Percentiles rank a stretch among this genome's conserved stretches.
Evolutionary conservation across 768 basidiomycete genomes (phyloP).

Genomic region (Hygrophorus russula): DNA sequence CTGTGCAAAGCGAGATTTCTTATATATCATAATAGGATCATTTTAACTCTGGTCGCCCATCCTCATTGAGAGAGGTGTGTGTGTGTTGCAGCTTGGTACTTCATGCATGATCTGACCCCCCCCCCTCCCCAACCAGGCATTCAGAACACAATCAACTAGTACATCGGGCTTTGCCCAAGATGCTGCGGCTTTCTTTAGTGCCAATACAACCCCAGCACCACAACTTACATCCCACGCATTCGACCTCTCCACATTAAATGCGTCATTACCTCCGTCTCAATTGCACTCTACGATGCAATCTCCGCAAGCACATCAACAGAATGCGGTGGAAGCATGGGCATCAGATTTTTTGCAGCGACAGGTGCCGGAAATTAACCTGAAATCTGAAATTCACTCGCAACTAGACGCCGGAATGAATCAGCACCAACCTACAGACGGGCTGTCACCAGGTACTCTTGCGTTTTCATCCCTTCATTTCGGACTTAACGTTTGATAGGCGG

Average conservation of each 20-base stretch:
- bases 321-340: slow-evolving; percentile 41
- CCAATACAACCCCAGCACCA: slow-evolving; percentile 18
- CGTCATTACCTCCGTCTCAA: slow-evolving; percentile 28
- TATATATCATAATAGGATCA: slow-evolving; percentile 46
- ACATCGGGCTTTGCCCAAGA: slow-evolving; percentile 43
- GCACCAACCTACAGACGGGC: neutral
- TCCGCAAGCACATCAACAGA: slow-evolving; percentile 16
- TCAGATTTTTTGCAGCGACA: slow-evolving; percentile 43
- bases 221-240: slow-evolving; percentile 33
- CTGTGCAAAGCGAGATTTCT: neutral
- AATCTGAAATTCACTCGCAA: slow-evolving; percentile 4
- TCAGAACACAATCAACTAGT: slow-evolving; percentile 42
- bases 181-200: slow-evolving; percentile 58
- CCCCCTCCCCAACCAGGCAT: slow-evolving; percentile 28
- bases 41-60: slow-evolving; percentile 48
- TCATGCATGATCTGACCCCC: slow-evolving; percentile 3
- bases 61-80: slow-evolving; percentile 53
- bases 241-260: slow-evolving; percentile 46
- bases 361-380: slow-evolving; percentile 2
- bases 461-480: neutral
- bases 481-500: neutral
- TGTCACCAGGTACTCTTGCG: neutral
- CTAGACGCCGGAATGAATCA: slow-evolving; percentile 7
- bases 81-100: neutral
- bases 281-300: slow-evolving; percentile 6